phyloP scores from a whole-genome alignment of 306 rosid genomes.

The Vicia sativa region DNA sequence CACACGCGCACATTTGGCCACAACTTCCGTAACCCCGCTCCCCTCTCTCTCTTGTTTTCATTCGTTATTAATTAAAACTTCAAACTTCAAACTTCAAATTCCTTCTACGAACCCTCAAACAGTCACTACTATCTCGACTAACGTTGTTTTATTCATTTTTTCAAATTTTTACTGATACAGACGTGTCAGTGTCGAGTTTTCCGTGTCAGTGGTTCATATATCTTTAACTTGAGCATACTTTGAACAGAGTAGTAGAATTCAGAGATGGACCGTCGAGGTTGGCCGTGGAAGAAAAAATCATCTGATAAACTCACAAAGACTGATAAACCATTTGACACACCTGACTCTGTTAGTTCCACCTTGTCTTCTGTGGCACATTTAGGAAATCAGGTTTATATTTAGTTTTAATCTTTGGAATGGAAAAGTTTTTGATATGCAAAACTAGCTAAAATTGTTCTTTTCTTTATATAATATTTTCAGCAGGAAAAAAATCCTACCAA shows the following conservation, averaged over 20 bases:
- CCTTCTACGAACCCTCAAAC: constrained; percentile 29
- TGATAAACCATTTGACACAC: constrained; percentile 53
- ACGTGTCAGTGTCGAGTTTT: too few species aligned
- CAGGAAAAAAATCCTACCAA: constrained; percentile 67
- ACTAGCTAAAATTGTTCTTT: constrained; percentile 10
- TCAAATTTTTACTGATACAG: too few species aligned
- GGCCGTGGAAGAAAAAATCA: constrained; percentile 94
- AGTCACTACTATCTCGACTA: too few species aligned
- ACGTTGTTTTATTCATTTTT: too few species aligned
- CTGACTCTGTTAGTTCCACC: constrained; percentile 48
- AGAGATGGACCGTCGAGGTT: constrained; percentile 89
- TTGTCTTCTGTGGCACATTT: constrained; percentile 46
- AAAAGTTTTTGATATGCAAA: constrained; percentile 2
- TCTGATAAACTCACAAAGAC: constrained; percentile 62
- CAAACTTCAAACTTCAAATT: constrained; percentile 20
- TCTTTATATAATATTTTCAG: constrained; percentile 20
- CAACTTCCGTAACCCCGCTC: constrained; percentile 15
- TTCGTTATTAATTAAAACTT: background rate
- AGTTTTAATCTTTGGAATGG: background rate
- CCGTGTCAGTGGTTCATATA: too few species aligned
- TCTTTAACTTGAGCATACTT: too few species aligned
- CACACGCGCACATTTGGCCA: constrained; percentile 37
- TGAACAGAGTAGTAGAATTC: too few species aligned
- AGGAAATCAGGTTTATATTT: constrained; percentile 53
- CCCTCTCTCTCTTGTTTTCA: constrained; percentile 26